Conservation (phyloP, 192 early-diverging fungal species). For the Podochytrium sp. region DNA sequence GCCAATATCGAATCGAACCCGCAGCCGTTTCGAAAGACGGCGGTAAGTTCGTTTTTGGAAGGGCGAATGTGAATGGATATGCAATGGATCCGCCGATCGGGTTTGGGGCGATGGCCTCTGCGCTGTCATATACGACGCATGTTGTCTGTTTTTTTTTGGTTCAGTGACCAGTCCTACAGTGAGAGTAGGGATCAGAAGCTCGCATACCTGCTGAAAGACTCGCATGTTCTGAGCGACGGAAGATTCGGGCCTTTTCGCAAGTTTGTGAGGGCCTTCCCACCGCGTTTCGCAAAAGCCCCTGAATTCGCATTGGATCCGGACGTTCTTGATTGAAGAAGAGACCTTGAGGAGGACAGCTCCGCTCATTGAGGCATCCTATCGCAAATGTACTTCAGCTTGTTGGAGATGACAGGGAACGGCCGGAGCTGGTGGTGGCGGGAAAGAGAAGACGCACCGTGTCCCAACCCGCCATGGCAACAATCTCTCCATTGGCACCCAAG, state of each 20-base stretch:
- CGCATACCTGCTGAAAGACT: slow-evolving; percentile 27
- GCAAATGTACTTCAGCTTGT: slow-evolving; percentile 16
- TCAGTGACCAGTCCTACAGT: background rate
- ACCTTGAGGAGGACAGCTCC: background rate
- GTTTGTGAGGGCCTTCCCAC: slow-evolving; percentile 9
- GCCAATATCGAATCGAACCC: slow-evolving; percentile 15
- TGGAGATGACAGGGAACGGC: background rate
- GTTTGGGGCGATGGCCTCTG: background rate
- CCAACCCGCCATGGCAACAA: background rate
- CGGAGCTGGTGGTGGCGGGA: background rate
- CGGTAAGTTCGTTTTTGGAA: slow-evolving; percentile 21
- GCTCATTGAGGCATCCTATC: background rate
- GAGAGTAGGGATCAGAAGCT: slow-evolving; percentile 19
- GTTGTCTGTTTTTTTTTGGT: background rate
- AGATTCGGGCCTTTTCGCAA: background rate
- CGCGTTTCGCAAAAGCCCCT: slow-evolving; percentile 27
- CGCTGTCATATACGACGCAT: background rate
- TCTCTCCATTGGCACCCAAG: background rate
- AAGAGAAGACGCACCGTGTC: background rate
- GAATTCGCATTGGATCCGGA: slow-evolving; percentile 19
- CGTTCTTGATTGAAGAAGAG: slow-evolving; percentile 7
- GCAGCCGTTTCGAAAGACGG: background rate
- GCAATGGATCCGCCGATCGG: background rate
- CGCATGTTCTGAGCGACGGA: background rate
- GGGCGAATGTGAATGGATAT: slow-evolving; percentile 23